Evolutionary conservation across 2,329 filamentous ascomycete genomes (phyloP), one percentile per base, ranked within the genome.

Genomic region (Clathrospora elynae): DNA sequence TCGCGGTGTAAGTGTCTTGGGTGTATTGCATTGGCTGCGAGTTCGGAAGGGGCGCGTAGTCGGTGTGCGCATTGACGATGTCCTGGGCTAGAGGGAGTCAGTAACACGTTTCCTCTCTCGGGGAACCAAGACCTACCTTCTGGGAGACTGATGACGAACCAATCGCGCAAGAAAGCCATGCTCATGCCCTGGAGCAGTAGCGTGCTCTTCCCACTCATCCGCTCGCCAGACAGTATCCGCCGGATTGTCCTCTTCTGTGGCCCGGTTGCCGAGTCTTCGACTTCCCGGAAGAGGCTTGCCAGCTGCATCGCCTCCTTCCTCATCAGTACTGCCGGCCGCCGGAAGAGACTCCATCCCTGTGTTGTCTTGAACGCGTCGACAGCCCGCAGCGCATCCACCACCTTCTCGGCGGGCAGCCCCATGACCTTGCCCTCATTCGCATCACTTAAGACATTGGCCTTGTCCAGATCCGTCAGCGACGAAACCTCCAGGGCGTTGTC

Each of bases 351-450:
- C 91, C 93, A 99, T 53, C 82, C 84, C 78, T 97, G 93, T 16
- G 84, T 88, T 14, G 84, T 78, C 80, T 96, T 95, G 78, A 99
- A 99, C 3, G 89, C 90, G 66, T 95, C 88, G 39, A 87, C 78
- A n/a, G 84, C 81, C 60, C 90, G 81, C 74, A 99, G 76, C 68
- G 86, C 82, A 73, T 96, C 90, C 35, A 96, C 80, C 35, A 90
- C 74, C 1, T 74, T 72, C 28, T 84, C 82, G 6, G 87, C 81
- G 6, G 87, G 83, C 18, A 97, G 71, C 2, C 81, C 81, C 37
- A 90, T 73, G 19, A 97, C 80, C 48, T 79, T 79, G 23, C 87
- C 89, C 7, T 79, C 73, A 35, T 81, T 79, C 22, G 53, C 41
- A 8, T 52, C 51, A 34, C 55, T 61, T 26, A 66, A 42, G 1